Percentiles rank a stretch among this genome's conserved stretches.
Evolutionary conservation across 352 stramenopile species (phyloP).

Genomic region (Globisporangium rhizosaccharum): DNA sequence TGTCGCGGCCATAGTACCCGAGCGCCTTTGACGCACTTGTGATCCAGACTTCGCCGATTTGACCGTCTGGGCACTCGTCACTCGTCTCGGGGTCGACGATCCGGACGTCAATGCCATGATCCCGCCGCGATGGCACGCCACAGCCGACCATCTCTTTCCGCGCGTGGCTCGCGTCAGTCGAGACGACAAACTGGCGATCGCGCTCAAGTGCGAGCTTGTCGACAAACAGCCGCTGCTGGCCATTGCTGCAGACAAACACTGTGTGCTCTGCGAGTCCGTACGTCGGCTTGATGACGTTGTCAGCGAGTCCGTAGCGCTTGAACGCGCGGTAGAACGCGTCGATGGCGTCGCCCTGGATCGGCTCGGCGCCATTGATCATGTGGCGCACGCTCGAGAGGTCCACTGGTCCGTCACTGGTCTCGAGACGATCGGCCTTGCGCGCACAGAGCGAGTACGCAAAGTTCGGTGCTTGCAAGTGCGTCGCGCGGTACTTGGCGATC

Average conservation of each 20-base stretch:
- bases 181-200: constrained; percentile 48
- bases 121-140: constrained; percentile 76
- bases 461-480: constrained; percentile 98
- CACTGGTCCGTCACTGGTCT: constrained; percentile 29
- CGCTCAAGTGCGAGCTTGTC: constrained; percentile 89
- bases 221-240: constrained; percentile 84
- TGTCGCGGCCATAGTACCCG: constrained; percentile 89
- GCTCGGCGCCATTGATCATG: constrained; percentile 98
- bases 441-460: constrained; percentile 97
- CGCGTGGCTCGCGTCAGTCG: constrained; percentile 16
- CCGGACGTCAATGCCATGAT: constrained; percentile 89
- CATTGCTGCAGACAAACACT: constrained; percentile 96
- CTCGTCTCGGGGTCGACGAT: constrained; percentile 90
- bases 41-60: constrained; percentile 89
- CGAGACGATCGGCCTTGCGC: constrained; percentile 87
- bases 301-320: constrained; percentile 74
- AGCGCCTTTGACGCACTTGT: constrained; percentile 87
- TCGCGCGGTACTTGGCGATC: constrained; percentile 84
- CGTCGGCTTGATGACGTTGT: constrained; percentile 92
- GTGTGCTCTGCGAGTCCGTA: constrained; percentile 99
- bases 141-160: constrained; percentile 92
- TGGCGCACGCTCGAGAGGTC: constrained; percentile 93
- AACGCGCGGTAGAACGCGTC: constrained; percentile 90
- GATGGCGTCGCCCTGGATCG: constrained; percentile 88
- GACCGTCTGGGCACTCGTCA: constrained; percentile 34